phyloP scores from a whole-genome alignment of 192 early-diverging fungal species.

The Entomortierella parvispora region DNA sequence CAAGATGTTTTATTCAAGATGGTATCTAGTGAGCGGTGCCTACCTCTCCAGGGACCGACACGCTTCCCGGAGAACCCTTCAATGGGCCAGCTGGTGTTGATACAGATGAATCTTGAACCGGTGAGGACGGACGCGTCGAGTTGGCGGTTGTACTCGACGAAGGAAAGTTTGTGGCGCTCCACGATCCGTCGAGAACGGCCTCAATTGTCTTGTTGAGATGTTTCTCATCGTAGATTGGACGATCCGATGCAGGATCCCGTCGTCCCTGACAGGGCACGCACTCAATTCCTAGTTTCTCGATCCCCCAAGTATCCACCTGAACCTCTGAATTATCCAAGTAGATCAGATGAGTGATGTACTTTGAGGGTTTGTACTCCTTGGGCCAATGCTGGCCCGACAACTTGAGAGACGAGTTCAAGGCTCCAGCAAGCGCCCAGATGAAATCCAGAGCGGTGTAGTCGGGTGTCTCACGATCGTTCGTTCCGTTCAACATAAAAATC shows the following conservation, averaged over 20 bases:
- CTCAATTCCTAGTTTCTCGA: conserved; percentile 59
- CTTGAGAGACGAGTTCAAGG: conserved; percentile 64
- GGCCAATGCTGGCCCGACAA: conserved; percentile 45
- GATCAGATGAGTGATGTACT: conserved; percentile 63
- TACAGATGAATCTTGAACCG: not conserved
- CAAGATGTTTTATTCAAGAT: too few species aligned
- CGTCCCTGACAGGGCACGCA: conserved; percentile 45
- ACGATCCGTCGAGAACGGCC: conserved; percentile 39
- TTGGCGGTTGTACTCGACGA: conserved; percentile 26
- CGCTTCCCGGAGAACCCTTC: too few species aligned
- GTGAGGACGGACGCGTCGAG: conserved; percentile 25
- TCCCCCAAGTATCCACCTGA: conserved; percentile 54
- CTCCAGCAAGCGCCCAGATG: conserved; percentile 71
- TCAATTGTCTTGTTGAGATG: conserved; percentile 24
- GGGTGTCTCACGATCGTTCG: conserved; percentile 73
- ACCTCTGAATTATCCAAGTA: conserved; percentile 63
- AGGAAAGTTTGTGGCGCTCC: conserved; percentile 7
- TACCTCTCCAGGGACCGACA: too few species aligned
- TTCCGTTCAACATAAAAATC: conserved; percentile 76
- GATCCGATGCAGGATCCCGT: conserved; percentile 21
- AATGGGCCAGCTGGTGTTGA: not conserved
- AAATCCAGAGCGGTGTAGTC: conserved; percentile 80
- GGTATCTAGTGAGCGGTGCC: too few species aligned
- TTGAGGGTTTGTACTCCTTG: conserved; percentile 34
- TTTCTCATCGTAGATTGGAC: conserved; percentile 49